Base-by-base conservation (phyloP, 163 green algal genomes). In the Scenedesmus sp. region DNA sequence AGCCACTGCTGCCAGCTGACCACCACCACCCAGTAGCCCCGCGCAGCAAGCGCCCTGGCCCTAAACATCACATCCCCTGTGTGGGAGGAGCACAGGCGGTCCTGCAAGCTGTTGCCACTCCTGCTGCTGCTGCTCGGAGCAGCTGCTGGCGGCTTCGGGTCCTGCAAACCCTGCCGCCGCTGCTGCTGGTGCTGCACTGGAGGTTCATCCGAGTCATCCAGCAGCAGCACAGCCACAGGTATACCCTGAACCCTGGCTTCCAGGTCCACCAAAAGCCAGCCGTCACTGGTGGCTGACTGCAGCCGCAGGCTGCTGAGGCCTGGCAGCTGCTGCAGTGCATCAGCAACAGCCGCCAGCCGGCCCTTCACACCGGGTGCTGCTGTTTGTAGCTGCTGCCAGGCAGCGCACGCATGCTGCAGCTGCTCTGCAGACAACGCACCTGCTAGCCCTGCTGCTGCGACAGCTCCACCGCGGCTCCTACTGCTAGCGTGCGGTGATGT, bases 281-380 rank as follows among this genome's bases (percentile, higher is more conserved):
- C 84, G 46, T 89, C 84, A 37, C 33, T 20, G 33, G 42, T 83
- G 7, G 22, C 68, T 7, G 42, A 46, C 65, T 73, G 43, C 24
- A 43, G 12, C 43, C 7, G 22, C 44, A 85, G 43, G 1, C 16
- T 37, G 3, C 43, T 72, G 1, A 78, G 35, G 26, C 72, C 42
- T 81, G 85, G n/a, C n/a, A 89, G n/a, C 85, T 83, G 85, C 85
- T 89, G 85, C 85, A 90, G 18, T 16, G 49, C 30, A 22, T 42
- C 72, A 1, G 72, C 46, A 26, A 85, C 85, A 16, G 65, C 43
- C 13, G 7, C 22, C 44, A 85, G 30, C 70, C 26, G 70, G 40
- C 70, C 16, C 4, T 33, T 24, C 7, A 43, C 83, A 40, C 61
- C 42, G 33, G 85, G 35, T 42, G 85, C 85, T 33, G 85, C 43